Base-by-base conservation (phyloP, 495 filamentous ascomycete species). In the Tetracladium setigerum region DNA sequence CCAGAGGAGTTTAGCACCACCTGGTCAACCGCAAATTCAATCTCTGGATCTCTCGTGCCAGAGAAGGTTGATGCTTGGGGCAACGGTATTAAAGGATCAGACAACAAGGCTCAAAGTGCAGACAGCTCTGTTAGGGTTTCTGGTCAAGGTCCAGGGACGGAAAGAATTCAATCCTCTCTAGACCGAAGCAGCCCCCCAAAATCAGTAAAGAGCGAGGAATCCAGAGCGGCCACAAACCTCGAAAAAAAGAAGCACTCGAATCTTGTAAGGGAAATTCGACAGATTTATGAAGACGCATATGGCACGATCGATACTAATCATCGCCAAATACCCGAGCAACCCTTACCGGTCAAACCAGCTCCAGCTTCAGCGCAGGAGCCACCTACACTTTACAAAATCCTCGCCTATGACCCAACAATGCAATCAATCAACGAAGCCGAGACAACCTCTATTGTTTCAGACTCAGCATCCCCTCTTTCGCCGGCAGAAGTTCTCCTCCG, bases 321-420 rank as follows among this genome's bases (percentile, higher is more conserved):
- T 17, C 39, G 41, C 9, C 39, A 50, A 14, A 32, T 38, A 17
- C 41, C 40, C 11, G 33, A 40, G 34, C 13, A 32, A 11, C 4
- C 17, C 15, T 14, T 4, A 35, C 7, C 14, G 1, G 27, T 12
- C 31, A 13, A 38, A 18, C 16, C 16, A 27, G 16, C 16, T 8
- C 9, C 14, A 13, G 32, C 8, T 19, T 35, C 17, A 18, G 17
- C 30, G 11, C 15, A n/a, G 32, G 30, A 18, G 17, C 16, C 13
- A 18, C 67, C 72, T 15, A 70, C 70, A 1, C 38, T 74, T 4
- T 90, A 87, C 66, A 86, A 81, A 47, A 73, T 92, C 31, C 68
- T 92, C 10, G 84, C 79, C 12, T 88, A 84, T 56, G 83, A 92
- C 55, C 67, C 79, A 12, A 70, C 69, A n/a, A 81, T 70, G 45